Percentiles rank a stretch among this genome's conserved stretches.
Evolutionary conservation across 2,329 filamentous ascomycete genomes (phyloP).

Genomic region (Venturia carpophila): DNA sequence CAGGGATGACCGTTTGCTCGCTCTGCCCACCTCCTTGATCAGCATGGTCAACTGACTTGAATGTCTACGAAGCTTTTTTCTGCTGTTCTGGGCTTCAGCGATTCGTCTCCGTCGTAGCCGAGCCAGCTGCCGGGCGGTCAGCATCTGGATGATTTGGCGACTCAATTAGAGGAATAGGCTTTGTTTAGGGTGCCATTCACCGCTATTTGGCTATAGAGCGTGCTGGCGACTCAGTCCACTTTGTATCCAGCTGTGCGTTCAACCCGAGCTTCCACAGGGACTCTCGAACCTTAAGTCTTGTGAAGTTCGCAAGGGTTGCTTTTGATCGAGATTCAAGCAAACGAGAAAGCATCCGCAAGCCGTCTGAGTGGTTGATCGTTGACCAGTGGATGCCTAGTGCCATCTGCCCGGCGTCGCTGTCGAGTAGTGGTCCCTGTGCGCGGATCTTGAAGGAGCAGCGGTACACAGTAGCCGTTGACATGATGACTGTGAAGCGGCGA

Average conservation of each 20-base stretch:
- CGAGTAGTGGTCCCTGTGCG: not conserved
- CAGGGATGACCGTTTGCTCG: not conserved
- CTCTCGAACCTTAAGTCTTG: conserved; percentile 9
- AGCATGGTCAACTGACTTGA: conserved; percentile 2
- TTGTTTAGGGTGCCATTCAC: not conserved
- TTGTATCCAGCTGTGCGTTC: not conserved
- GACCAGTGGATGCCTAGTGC: not conserved
- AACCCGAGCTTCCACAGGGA: not conserved
- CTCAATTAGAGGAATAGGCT: not conserved
- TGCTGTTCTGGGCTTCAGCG: not conserved
- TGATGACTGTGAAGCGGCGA: not conserved
- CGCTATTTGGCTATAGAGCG: not conserved
- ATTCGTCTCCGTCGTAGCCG: not conserved
- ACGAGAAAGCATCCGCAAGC: not conserved
- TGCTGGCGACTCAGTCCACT: not conserved
- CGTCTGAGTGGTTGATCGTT: not conserved
- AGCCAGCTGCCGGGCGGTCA: not conserved
- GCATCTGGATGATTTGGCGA: not conserved
- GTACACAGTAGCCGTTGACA: not conserved
- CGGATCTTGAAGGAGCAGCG: not conserved
- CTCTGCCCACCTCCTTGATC: conserved; percentile 4
- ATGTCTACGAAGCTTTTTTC: not conserved
- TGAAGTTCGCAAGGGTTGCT: not conserved
- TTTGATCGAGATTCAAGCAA: not conserved
- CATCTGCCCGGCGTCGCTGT: not conserved